These are phyloP conservation scores for Crucihimalaya himalaica DNA, from an alignment of 345 rosid species.

Conservation along the genomic window DNA sequence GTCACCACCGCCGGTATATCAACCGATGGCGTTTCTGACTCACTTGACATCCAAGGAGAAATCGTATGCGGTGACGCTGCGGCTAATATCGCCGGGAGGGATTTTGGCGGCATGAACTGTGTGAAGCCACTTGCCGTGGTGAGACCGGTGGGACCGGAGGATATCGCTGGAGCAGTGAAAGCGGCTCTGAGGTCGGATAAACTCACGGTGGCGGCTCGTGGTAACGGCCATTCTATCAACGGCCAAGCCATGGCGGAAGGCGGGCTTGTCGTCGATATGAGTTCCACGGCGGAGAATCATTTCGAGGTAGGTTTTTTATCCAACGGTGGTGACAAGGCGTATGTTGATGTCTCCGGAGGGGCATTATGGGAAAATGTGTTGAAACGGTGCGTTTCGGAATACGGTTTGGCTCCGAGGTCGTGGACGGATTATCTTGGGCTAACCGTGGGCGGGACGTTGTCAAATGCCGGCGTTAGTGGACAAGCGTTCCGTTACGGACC, in stretches of 20 bases:
- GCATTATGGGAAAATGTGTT: conserved; percentile 91
- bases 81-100: conserved; percentile 51
- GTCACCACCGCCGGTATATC: conserved; percentile 31
- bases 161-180: conserved; percentile 57
- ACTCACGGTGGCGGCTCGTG: conserved; percentile 92
- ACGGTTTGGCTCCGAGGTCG: conserved; percentile 76
- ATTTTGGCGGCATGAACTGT: conserved; percentile 82
- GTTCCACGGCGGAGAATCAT: conserved; percentile 52
- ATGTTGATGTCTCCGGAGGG: conserved; percentile 80
- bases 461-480: conserved; percentile 96
- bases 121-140: conserved; percentile 62
- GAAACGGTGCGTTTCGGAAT: conserved; percentile 56
- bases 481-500: conserved; percentile 95
- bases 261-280: conserved; percentile 86
- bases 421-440: conserved; percentile 89
- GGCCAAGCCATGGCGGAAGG: conserved; percentile 93
- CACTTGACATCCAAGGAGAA: conserved; percentile 62
- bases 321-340: conserved; percentile 33
- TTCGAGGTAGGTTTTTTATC: conserved; percentile 34
- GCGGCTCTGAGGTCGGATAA: conserved; percentile 51
- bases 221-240: conserved; percentile 96
- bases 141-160: conserved; percentile 63
- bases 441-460: conserved; percentile 92
- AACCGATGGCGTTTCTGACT: conserved; percentile 44
- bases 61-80: conserved; percentile 42